Percentiles rank a stretch among this genome's conserved stretches.
These are phyloP conservation scores for Clarireedia paspali DNA, from an alignment of 2,329 filamentous ascomycete species.

Conservation along the genomic window DNA sequence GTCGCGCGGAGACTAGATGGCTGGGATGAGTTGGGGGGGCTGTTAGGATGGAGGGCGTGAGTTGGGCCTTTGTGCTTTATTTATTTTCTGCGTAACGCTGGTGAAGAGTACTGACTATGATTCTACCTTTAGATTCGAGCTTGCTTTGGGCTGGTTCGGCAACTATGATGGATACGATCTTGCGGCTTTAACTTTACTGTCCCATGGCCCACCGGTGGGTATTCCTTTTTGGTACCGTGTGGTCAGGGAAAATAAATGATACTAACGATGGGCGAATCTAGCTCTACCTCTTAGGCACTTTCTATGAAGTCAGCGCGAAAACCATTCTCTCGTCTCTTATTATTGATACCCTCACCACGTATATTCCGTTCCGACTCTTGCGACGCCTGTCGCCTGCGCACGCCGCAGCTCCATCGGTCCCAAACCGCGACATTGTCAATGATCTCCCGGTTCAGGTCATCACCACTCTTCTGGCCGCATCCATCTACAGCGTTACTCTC, in stretches of 20 bases:
- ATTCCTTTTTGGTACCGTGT: neutral
- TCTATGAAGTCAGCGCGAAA: constrained; percentile 61
- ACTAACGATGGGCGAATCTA: constrained; percentile 26
- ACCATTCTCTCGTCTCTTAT: constrained; percentile 54
- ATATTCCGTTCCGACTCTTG: constrained; percentile 67
- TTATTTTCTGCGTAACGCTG: neutral
- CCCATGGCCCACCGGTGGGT: constrained; percentile 63
- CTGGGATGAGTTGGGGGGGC: constrained; percentile 50
- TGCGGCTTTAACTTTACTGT: constrained; percentile 57
- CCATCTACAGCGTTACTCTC: constrained; percentile 68
- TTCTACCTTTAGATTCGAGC: constrained; percentile 49
- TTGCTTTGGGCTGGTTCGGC: constrained; percentile 65
- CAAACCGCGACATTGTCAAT: constrained; percentile 57
- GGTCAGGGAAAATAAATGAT: constrained; percentile 11
- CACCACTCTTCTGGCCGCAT: constrained; percentile 60
- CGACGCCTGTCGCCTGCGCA: constrained; percentile 61
- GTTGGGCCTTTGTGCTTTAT: constrained; percentile 33
- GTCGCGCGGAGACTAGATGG: constrained; percentile 58
- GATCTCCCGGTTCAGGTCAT: constrained; percentile 56
- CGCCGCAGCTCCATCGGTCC: constrained; percentile 42
- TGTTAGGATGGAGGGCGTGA: constrained; percentile 49
- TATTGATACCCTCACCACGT: constrained; percentile 62
- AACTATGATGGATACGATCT: constrained; percentile 68
- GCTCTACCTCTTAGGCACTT: constrained; percentile 68
- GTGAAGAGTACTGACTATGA: constrained; percentile 3